Conservation (phyloP, 768 basidiomycete species). For the Kwoniella botswanensis region DNA sequence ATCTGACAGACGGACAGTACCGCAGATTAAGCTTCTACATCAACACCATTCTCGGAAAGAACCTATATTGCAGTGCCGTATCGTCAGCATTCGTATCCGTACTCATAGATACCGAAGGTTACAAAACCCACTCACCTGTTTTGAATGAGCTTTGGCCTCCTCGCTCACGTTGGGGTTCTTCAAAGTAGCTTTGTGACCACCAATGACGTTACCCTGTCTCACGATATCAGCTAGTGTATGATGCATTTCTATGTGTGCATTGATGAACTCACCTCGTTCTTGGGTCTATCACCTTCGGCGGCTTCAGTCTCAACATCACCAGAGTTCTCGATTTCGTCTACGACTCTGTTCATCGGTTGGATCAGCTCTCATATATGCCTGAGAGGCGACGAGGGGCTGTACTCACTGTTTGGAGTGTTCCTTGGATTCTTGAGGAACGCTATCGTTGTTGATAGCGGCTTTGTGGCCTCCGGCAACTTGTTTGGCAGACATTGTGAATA, state of each 20-base stretch:
- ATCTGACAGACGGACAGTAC: background rate
- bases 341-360: conserved; percentile 13
- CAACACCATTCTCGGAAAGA: conserved; percentile 43
- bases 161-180: conserved; percentile 52
- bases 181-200: conserved; percentile 55
- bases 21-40: conserved; percentile 23
- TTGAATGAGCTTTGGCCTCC: conserved; percentile 54
- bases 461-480: conserved; percentile 45
- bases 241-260: background rate
- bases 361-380: background rate
- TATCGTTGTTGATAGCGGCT: conserved; percentile 44
- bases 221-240: too few relatives aligned
- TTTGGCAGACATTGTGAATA: conserved; percentile 32
- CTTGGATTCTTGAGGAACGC: conserved; percentile 40
- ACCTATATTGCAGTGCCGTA: conserved; percentile 14
- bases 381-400: background rate
- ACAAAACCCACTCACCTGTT: conserved; percentile 14
- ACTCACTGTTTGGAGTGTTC: conserved; percentile 43
- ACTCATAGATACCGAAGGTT: background rate
- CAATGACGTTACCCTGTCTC: conserved; percentile 56
- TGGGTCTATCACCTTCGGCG: conserved; percentile 16
- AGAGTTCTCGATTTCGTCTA: conserved; percentile 30
- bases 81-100: too few relatives aligned
- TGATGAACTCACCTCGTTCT: conserved; percentile 37
- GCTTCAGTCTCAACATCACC: conserved; percentile 21